These are phyloP conservation scores for Epicoccum nigrum DNA, from an alignment of 2,329 filamentous ascomycete genomes.

Conservation along the genomic window DNA sequence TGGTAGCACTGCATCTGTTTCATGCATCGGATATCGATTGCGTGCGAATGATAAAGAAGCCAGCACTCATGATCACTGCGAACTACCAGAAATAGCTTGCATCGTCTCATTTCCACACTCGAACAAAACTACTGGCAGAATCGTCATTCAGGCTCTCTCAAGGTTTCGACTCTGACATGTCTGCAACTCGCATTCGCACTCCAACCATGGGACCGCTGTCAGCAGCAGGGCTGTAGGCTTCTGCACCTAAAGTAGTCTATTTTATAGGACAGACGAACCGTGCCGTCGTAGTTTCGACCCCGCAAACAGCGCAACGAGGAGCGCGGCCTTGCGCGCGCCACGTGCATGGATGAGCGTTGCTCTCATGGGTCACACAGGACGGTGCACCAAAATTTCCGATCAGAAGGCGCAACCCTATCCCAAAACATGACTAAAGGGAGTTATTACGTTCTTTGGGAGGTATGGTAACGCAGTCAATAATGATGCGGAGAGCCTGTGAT, in stretches of 20 bases:
- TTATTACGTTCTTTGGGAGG: slow-evolving; percentile 33
- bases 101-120: neutral
- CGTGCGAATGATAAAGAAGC: neutral
- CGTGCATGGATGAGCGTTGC: slow-evolving; percentile 20
- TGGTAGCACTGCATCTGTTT: slow-evolving; percentile 3
- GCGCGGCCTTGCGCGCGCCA: slow-evolving; percentile 9
- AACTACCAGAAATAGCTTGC: slow-evolving; percentile 3
- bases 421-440: slow-evolving; percentile 17
- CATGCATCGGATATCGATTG: slow-evolving; percentile 11
- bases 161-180: neutral
- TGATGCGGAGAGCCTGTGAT: slow-evolving; percentile 15
- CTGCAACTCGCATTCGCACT: slow-evolving; percentile 7
- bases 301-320: slow-evolving; percentile 20
- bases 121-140: neutral
- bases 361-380: slow-evolving; percentile 6
- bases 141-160: neutral
- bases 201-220: slow-evolving; percentile 10
- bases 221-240: slow-evolving; percentile 14
- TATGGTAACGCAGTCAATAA: slow-evolving; percentile 27
- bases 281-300: slow-evolving; percentile 16
- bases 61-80: neutral
- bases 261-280: slow-evolving; percentile 11
- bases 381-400: slow-evolving; percentile 2
- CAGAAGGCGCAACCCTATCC: slow-evolving; percentile 15
- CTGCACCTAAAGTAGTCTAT: slow-evolving; percentile 25